phyloP scores from a whole-genome alignment of 225 moss, liverwort and hornwort genomes.

The Pseudoscleropodium purum region DNA sequence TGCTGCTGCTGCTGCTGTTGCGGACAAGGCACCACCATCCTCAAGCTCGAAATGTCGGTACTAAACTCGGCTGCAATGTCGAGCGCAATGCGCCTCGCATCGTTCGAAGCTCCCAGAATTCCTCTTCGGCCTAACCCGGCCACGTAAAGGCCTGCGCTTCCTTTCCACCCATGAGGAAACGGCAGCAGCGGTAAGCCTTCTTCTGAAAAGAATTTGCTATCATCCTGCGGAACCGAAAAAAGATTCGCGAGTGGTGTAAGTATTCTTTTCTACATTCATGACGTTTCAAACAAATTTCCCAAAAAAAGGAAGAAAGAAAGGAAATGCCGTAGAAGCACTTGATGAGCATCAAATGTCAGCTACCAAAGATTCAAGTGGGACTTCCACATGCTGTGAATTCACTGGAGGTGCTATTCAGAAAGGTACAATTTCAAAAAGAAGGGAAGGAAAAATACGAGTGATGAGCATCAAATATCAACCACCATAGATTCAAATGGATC shows the following conservation, averaged over 20 bases:
- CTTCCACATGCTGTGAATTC: neutral
- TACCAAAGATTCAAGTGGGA: neutral
- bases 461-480: neutral
- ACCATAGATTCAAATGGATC: neutral
- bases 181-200: neutral
- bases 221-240: neutral
- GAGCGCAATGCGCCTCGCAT: conserved; percentile 12
- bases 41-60: conserved; percentile 7
- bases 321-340: neutral
- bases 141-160: conserved; percentile 8
- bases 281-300: neutral
- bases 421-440: neutral
- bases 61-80: neutral
- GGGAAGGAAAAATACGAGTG: neutral
- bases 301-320: neutral
- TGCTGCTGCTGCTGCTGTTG: neutral
- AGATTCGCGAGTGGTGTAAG: neutral
- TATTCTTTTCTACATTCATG: neutral
- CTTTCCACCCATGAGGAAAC: conserved; percentile 36
- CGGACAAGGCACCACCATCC: conserved; percentile 7
- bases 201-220: conserved; percentile 8
- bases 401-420: neutral
- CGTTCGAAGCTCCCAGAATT: conserved; percentile 7
- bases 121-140: conserved; percentile 23
- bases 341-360: neutral